Evolutionary conservation across 257 asterid species (phyloP).

Genomic region (Misopates orontium): DNA sequence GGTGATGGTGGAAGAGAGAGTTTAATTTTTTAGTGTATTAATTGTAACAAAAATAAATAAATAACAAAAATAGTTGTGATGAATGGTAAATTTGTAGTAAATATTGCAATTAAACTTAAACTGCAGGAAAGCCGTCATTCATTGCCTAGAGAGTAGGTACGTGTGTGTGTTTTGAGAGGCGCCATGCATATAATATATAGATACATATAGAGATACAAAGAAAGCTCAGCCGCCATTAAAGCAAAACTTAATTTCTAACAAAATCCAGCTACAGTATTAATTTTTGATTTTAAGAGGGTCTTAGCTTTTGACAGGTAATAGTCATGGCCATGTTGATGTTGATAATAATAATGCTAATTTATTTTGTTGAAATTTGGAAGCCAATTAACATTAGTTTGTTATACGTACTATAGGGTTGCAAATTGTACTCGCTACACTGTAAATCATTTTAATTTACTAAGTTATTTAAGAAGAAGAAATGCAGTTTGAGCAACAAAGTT

Average conservation of each 20-base stretch:
- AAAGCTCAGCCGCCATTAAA: conserved; percentile 51
- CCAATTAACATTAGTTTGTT: too few species aligned
- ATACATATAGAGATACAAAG: conserved; percentile 10
- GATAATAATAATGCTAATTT: background rate
- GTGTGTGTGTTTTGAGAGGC: conserved; percentile 23
- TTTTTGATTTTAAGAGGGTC: conserved; percentile 23
- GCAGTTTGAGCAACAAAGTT: too few species aligned
- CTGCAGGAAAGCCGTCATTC: conserved; percentile 60
- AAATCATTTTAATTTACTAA: too few species aligned
- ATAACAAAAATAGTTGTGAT: conserved; percentile 59
- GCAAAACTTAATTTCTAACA: conserved; percentile 51
- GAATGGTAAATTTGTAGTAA: conserved; percentile 60
- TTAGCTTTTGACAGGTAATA: conserved; percentile 36
- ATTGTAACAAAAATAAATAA: conserved; percentile 44
- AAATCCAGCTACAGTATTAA: conserved; percentile 60
- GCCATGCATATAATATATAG: conserved; percentile 24
- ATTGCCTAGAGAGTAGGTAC: conserved; percentile 53
- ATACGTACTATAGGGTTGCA: too few species aligned
- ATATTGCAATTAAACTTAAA: conserved; percentile 55
- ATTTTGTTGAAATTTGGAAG: too few species aligned
- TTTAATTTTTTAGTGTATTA: conserved; percentile 43
- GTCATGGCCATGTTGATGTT: conserved; percentile 21
- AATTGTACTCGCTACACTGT: too few species aligned
- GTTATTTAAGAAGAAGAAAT: too few species aligned
- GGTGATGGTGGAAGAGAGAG: conserved; percentile 37